phyloP scores from a whole-genome alignment of 2,329 filamentous ascomycete genomes.

The Plenodomus lindquistii region DNA sequence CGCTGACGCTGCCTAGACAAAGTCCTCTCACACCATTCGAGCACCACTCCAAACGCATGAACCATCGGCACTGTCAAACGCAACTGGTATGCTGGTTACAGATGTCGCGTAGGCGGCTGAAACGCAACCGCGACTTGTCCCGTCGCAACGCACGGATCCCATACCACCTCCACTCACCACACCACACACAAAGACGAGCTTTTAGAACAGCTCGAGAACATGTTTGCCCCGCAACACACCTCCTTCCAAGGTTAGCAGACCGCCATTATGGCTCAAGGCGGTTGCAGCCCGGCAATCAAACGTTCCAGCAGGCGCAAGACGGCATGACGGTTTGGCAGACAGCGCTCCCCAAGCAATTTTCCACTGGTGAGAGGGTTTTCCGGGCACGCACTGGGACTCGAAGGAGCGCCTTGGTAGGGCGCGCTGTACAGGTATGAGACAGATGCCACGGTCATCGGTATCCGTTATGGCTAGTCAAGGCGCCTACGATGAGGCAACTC shows the following conservation, averaged over 20 bases:
- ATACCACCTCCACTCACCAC: slow-evolving; percentile 22
- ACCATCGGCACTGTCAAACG: slow-evolving; percentile 19
- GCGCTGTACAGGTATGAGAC: slow-evolving; percentile 32
- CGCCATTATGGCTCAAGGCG: slow-evolving; percentile 30
- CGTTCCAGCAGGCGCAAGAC: slow-evolving; percentile 33
- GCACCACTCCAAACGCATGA: slow-evolving; percentile 30
- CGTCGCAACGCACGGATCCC: slow-evolving; percentile 29
- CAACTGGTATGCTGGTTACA: slow-evolving; percentile 24
- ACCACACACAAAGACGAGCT: slow-evolving; percentile 15
- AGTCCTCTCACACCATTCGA: slow-evolving; percentile 6
- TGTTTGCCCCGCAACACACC: slow-evolving; percentile 9
- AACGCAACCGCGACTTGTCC: slow-evolving; percentile 37
- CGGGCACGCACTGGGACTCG: slow-evolving; percentile 8
- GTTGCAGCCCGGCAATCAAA: slow-evolving; percentile 42
- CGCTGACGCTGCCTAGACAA: slow-evolving; percentile 12
- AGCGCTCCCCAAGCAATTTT: slow-evolving; percentile 28
- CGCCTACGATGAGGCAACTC: slow-evolving; percentile 13
- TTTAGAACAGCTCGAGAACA: slow-evolving; percentile 1
- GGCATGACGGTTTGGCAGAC: slow-evolving; percentile 36
- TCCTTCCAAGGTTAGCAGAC: slow-evolving; percentile 23
- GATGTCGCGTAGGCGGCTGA: slow-evolving; percentile 35
- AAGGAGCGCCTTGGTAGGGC: slow-evolving; percentile 3
- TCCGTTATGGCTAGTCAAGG: slow-evolving; percentile 18
- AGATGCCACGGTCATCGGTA: slow-evolving; percentile 16
- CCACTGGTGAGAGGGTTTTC: slow-evolving; percentile 8